Conservation (phyloP, 768 basidiomycete species). For the Collybia sp. region DNA sequence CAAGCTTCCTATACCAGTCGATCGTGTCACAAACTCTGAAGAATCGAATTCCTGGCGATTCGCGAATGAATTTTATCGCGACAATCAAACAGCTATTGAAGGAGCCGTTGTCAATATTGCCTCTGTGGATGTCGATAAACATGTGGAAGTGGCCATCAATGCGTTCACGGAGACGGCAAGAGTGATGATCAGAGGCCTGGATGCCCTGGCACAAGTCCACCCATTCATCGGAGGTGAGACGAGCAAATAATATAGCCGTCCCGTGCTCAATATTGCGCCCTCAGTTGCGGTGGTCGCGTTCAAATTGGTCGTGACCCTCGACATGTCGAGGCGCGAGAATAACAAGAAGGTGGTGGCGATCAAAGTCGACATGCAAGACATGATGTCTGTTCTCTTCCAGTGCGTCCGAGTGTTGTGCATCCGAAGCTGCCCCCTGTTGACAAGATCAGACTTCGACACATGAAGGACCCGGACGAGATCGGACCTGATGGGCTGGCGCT, state of each 20-base stretch:
- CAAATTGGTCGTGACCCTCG: constrained; percentile 41
- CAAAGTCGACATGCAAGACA: constrained; percentile 45
- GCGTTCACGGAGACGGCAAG: constrained; percentile 24
- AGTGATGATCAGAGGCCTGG: constrained; percentile 24
- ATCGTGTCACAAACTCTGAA: too few species aligned
- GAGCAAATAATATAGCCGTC: too few species aligned
- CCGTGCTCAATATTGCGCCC: background rate
- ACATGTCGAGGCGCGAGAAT: constrained; percentile 44
- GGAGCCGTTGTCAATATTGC: background rate
- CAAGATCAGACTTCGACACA: constrained; percentile 21
- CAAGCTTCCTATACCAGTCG: too few species aligned
- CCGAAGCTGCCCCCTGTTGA: background rate
- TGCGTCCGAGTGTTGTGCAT: constrained; percentile 13
- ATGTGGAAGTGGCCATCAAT: constrained; percentile 23
- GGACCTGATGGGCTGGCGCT: constrained; percentile 27
- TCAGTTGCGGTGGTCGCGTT: constrained; percentile 46
- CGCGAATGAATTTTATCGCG: background rate
- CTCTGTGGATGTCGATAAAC: constrained; percentile 4
- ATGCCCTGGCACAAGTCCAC: constrained; percentile 28
- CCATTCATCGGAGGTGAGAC: constrained; percentile 30
- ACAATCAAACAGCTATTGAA: background rate
- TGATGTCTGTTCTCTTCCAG: constrained; percentile 44
- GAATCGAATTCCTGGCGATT: too few species aligned
- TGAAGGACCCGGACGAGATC: constrained; percentile 14
- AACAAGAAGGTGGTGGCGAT: constrained; percentile 43